These are phyloP conservation scores for Xylariomycetidae sp. DNA, from an alignment of 2,329 filamentous ascomycete genomes.

Conservation along the genomic window DNA sequence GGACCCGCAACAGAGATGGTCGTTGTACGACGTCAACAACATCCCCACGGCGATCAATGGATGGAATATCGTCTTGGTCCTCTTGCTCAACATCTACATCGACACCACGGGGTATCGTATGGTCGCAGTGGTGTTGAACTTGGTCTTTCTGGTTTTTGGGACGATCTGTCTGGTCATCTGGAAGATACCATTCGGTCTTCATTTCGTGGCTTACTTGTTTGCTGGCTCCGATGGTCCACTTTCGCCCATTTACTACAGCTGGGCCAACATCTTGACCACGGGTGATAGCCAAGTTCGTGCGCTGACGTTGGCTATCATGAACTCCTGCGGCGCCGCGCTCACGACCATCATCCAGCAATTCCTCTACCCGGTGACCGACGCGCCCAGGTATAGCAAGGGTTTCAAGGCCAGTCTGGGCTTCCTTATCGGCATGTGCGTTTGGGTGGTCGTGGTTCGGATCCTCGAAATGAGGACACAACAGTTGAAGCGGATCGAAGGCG, in stretches of 20 bases:
- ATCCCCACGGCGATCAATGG: constrained; percentile 25
- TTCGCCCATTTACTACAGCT: constrained; percentile 28
- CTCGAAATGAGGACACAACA: constrained; percentile 9
- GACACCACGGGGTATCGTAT: constrained; percentile 28
- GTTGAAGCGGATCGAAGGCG: neutral
- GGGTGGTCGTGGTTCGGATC: constrained; percentile 16
- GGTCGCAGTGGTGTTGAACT: constrained; percentile 25
- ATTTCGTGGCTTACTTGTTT: constrained; percentile 29
- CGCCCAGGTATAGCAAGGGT: constrained; percentile 23
- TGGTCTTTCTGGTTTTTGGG: constrained; percentile 24
- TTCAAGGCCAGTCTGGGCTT: constrained; percentile 24
- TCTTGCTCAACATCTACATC: constrained; percentile 21
- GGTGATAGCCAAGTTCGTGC: constrained; percentile 29
- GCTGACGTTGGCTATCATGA: constrained; percentile 30
- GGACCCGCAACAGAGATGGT: constrained; percentile 21
- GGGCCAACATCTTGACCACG: constrained; percentile 29
- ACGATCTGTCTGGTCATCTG: constrained; percentile 26
- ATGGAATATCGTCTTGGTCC: constrained; percentile 22
- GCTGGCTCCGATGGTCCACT: constrained; percentile 30
- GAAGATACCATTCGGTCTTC: constrained; percentile 27
- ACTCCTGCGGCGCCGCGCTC: constrained; percentile 26
- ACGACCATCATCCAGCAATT: constrained; percentile 28
- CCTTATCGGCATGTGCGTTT: constrained; percentile 18
- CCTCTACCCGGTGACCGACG: constrained; percentile 27
- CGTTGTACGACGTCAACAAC: constrained; percentile 24